phyloP scores from a whole-genome alignment of 495 filamentous ascomycete genomes.

The Astrothelium macrocarpum region DNA sequence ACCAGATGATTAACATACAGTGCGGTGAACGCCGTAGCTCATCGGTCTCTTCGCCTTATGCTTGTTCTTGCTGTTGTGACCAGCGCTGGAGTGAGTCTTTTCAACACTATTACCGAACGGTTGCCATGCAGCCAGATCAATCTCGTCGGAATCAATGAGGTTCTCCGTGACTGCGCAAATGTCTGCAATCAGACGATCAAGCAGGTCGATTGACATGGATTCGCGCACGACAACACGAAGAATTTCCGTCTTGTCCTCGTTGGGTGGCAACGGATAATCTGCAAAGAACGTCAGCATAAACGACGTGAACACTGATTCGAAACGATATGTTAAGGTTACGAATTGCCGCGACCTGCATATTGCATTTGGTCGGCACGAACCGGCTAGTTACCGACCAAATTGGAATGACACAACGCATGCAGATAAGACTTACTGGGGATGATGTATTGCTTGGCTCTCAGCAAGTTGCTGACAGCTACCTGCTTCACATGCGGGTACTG shows the following conservation, averaged over 20 bases:
- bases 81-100: conserved; percentile 32
- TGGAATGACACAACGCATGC: background rate
- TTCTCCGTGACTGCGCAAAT: conserved; percentile 47
- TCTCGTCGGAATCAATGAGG: conserved; percentile 43
- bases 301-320: background rate
- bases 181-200: conserved; percentile 52
- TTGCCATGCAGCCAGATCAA: conserved; percentile 34
- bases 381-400: background rate
- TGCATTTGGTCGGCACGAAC: background rate
- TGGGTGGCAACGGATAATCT: conserved; percentile 59
- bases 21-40: conserved; percentile 50
- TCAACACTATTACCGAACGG: conserved; percentile 30
- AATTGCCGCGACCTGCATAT: background rate
- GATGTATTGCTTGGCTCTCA: conserved; percentile 64
- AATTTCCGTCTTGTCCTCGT: conserved; percentile 55
- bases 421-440: conserved; percentile 46
- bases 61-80: conserved; percentile 26
- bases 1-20: conserved; percentile 39
- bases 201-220: conserved; percentile 57
- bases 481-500: conserved; percentile 58
- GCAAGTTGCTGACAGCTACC: conserved; percentile 51
- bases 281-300: conserved; percentile 18
- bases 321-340: conserved; percentile 12
- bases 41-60: conserved; percentile 37
- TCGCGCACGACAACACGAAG: conserved; percentile 60